Evolutionary conservation across 2,329 filamentous ascomycete species (phyloP).

Genomic region (Orbilia ellipsospora): DNA sequence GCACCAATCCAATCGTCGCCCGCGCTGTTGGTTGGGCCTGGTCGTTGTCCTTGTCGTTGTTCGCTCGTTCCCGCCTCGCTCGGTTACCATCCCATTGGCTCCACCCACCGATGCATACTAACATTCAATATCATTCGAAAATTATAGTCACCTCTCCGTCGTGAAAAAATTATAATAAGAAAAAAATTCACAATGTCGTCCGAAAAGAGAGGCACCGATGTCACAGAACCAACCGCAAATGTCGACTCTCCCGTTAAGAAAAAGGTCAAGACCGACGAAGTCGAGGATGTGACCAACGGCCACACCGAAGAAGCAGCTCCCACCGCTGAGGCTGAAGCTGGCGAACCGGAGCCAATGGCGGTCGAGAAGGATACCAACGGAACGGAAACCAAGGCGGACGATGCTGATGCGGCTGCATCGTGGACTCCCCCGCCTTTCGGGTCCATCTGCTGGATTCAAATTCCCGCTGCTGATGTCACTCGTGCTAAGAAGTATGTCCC

Average conservation of each 20-base stretch:
- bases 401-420: conserved; percentile 26
- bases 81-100: conserved; percentile 25
- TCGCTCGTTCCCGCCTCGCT: conserved; percentile 17
- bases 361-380: conserved; percentile 43
- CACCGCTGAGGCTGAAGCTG: neutral
- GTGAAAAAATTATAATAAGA: neutral
- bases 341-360: conserved; percentile 9
- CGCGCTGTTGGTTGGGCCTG: conserved; percentile 8
- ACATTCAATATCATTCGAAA: conserved; percentile 1
- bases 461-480: conserved; percentile 38
- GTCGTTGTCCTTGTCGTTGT: conserved; percentile 4
- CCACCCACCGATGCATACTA: conserved; percentile 9
- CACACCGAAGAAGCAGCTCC: conserved; percentile 10
- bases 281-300: conserved; percentile 11
- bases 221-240: conserved; percentile 50
- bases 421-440: conserved; percentile 50
- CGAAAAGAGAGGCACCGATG: conserved; percentile 49
- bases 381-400: conserved; percentile 41
- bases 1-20: conserved; percentile 1
- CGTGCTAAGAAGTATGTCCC: conserved; percentile 41
- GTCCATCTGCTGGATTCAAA: conserved; percentile 49
- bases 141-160: neutral
- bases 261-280: conserved; percentile 47
- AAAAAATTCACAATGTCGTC: conserved; percentile 17
- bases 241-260: conserved; percentile 51